Conservation (phyloP, 2,329 filamentous ascomycete genomes). For the Fusarium robinianum region DNA sequence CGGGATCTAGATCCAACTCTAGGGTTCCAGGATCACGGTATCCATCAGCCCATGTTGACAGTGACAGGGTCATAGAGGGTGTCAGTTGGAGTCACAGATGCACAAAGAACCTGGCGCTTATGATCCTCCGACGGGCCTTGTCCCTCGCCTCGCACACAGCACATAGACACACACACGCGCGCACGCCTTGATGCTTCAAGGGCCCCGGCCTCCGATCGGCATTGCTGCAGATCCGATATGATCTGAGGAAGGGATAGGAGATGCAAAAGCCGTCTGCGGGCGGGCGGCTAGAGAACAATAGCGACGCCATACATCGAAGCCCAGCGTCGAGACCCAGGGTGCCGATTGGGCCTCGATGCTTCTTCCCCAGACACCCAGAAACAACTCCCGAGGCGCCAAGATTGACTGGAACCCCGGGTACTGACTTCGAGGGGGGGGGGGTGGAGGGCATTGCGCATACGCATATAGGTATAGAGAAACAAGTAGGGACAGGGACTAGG, state of each 20-base stretch:
- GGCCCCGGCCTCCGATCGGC: slow-evolving; percentile 1
- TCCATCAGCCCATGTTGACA: too few species aligned
- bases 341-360: background rate
- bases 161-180: too few species aligned
- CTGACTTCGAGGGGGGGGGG: slow-evolving; percentile 5
- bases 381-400: slow-evolving; percentile 10
- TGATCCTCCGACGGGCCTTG: background rate
- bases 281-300: background rate
- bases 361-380: slow-evolving; percentile 19
- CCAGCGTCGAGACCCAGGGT: too few species aligned
- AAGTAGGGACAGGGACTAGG: slow-evolving; percentile 17
- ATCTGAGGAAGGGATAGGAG: background rate
- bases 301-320: too few species aligned
- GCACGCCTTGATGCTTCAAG: background rate
- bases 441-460: background rate
- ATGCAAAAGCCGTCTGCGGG: background rate
- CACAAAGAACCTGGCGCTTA: slow-evolving; percentile 7
- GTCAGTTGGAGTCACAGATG: background rate
- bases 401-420: too few species aligned
- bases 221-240: slow-evolving; percentile 6
- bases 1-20: too few species aligned
- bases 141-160: too few species aligned
- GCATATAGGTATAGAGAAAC: too few species aligned
- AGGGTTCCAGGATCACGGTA: too few species aligned
- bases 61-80: too few species aligned